Percentiles rank a stretch among this genome's conserved stretches.
Conservation (phyloP, 106 monocot species). For the Dendrobium nobile region DNA sequence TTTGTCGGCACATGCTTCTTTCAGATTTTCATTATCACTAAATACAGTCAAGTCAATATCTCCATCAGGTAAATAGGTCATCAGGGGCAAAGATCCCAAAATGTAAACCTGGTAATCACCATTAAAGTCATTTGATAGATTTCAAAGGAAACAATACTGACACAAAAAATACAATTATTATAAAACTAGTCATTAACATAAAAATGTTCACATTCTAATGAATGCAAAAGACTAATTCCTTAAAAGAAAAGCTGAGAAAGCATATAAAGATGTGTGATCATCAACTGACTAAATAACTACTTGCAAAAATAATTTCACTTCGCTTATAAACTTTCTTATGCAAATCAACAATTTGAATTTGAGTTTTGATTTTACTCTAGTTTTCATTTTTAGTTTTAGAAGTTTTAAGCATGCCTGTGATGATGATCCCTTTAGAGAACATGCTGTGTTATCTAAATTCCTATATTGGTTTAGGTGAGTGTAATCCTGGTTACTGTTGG, state of each 20-base stretch:
- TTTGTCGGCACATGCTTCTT: slow-evolving; percentile 65
- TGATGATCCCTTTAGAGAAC: too few relatives aligned
- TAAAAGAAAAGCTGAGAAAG: background rate
- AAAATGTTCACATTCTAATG: background rate
- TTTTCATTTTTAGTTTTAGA: too few relatives aligned
- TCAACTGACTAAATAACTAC: background rate
- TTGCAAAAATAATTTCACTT: background rate
- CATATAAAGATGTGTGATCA: background rate
- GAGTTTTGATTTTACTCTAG: too few relatives aligned
- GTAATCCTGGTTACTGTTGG: too few relatives aligned
- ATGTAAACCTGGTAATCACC: slow-evolving; percentile 57
- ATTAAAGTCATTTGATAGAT: background rate
- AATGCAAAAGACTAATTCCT: background rate
- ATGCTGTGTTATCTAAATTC: too few relatives aligned
- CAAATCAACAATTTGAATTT: too few relatives aligned
- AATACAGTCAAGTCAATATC: slow-evolving; percentile 82
- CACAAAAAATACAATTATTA: background rate
- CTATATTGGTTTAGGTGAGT: too few relatives aligned
- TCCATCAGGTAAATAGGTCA: slow-evolving; percentile 90
- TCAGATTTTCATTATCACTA: slow-evolving; percentile 49
- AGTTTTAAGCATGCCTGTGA: too few relatives aligned
- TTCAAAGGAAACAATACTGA: background rate
- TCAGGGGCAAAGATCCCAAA: slow-evolving; percentile 90
- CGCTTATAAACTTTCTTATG: background rate
- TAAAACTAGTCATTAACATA: background rate